phyloP scores from a whole-genome alignment of 768 basidiomycete species.

The Agaricus subrufescens region DNA sequence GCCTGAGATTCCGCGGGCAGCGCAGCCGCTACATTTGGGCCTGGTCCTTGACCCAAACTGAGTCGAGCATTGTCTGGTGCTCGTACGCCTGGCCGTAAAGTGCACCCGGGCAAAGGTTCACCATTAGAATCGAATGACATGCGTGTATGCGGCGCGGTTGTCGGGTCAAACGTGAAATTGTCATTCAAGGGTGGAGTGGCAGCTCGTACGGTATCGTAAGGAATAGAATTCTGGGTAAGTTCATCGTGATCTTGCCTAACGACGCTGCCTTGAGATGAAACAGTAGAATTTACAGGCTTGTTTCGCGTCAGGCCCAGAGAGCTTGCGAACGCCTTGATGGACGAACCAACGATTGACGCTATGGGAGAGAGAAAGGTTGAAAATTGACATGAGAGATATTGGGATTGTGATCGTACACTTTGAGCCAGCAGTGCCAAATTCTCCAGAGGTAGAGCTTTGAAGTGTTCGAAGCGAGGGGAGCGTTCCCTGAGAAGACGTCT shows the following conservation, averaged over 20 bases:
- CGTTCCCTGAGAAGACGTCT: conserved; percentile 46
- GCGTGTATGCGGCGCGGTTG: conserved; percentile 14
- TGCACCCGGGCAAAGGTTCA: conserved; percentile 58
- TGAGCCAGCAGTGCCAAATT: conserved; percentile 68
- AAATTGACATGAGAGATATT: conserved; percentile 8
- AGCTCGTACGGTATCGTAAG: conserved; percentile 37
- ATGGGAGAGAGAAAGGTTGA: conserved; percentile 1
- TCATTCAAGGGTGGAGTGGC: conserved; percentile 38
- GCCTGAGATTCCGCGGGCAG: conserved; percentile 34
- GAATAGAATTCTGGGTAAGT: conserved; percentile 34
- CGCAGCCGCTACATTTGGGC: conserved; percentile 28
- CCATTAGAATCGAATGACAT: conserved; percentile 23
- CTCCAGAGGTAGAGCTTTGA: conserved; percentile 36
- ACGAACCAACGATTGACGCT: conserved; percentile 66
- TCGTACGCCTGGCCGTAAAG: conserved; percentile 53
- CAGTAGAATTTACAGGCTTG: conserved; percentile 17
- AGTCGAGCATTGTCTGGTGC: conserved; percentile 58
- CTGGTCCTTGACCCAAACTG: conserved; percentile 44
- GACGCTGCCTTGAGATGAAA: conserved; percentile 14
- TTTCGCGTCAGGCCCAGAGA: conserved; percentile 67
- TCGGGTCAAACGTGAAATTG: conserved; percentile 41
- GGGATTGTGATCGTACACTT: conserved; percentile 39
- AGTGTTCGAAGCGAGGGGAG: conserved; percentile 42
- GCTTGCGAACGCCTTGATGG: conserved; percentile 71
- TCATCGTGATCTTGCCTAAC: conserved; percentile 30